phyloP scores from a whole-genome alignment of 345 rosid species.

The Eucalyptus regnans region DNA sequence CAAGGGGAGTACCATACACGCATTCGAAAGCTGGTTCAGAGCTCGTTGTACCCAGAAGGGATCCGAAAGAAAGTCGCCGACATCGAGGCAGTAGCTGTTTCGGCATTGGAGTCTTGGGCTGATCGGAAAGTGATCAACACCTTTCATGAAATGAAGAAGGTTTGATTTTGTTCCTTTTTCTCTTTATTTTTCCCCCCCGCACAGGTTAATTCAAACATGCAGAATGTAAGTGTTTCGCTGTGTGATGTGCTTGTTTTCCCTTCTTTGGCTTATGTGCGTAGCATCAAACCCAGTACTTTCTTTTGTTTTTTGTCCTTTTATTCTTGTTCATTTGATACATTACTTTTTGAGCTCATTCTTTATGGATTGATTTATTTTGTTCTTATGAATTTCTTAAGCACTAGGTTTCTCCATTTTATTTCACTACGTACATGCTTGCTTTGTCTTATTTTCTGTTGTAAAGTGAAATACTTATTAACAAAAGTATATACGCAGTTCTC shows the following conservation, averaged over 20 bases:
- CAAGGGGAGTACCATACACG: slow-evolving; percentile 58
- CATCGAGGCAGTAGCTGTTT: slow-evolving; percentile 40
- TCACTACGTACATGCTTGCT: background rate
- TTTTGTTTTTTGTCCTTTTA: background rate
- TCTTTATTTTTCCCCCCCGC: background rate
- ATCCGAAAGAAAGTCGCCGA: slow-evolving; percentile 45
- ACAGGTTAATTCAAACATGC: background rate
- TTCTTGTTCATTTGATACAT: background rate
- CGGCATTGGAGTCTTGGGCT: slow-evolving; percentile 49
- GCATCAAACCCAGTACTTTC: background rate
- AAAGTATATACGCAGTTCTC: slow-evolving; percentile 31
- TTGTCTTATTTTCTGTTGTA: background rate
- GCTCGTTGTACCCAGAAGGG: slow-evolving; percentile 38
- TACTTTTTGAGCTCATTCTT: background rate
- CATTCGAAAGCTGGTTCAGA: slow-evolving; percentile 63
- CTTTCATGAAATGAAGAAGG: slow-evolving; percentile 78
- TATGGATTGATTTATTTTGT: background rate
- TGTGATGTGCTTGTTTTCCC: background rate
- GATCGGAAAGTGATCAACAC: slow-evolving; percentile 29
- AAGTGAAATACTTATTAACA: background rate
- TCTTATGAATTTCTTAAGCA: background rate
- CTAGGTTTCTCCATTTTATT: background rate
- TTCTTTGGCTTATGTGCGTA: background rate
- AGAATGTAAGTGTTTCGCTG: background rate
- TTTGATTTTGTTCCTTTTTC: background rate